Evolutionary conservation across 1,284 basidiomycete genomes (phyloP).

Genomic region (Salmacisia buchloeana): DNA sequence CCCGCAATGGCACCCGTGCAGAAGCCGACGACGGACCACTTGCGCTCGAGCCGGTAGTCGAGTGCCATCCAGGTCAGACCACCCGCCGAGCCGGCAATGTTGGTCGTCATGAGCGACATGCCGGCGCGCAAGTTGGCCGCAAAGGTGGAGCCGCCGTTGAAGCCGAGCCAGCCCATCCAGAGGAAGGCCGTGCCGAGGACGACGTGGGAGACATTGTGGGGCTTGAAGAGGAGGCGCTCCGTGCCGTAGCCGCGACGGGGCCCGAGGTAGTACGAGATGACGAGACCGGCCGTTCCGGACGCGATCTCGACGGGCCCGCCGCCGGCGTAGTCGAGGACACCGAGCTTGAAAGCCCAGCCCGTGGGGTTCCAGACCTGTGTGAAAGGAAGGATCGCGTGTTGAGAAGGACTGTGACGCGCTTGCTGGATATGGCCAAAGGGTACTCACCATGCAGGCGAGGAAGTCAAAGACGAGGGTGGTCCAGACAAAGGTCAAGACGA

Average conservation of each 20-base stretch:
- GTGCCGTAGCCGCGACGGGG: slow-evolving; percentile 80
- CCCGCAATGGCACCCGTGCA: slow-evolving; percentile 52
- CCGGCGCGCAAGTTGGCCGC: slow-evolving; percentile 84
- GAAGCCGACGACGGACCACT: slow-evolving; percentile 60
- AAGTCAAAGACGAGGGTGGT: slow-evolving; percentile 62
- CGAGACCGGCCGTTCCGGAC: slow-evolving; percentile 77
- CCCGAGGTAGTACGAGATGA: slow-evolving; percentile 87
- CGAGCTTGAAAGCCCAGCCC: slow-evolving; percentile 86
- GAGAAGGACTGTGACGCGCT: not conserved
- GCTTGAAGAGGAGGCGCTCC: slow-evolving; percentile 79
- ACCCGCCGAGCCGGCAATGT: slow-evolving; percentile 64
- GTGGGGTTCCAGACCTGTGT: slow-evolving; percentile 79
- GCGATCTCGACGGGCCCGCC: slow-evolving; percentile 90
- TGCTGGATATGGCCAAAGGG: not conserved
- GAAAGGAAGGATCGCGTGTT: not conserved
- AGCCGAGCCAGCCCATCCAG: slow-evolving; percentile 95
- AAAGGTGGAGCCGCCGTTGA: slow-evolving; percentile 81
- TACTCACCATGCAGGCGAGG: slow-evolving; percentile 23
- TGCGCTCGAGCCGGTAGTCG: slow-evolving; percentile 74
- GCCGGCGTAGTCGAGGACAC: slow-evolving; percentile 85
- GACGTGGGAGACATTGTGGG: slow-evolving; percentile 85
- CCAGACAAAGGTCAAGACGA: slow-evolving; percentile 83
- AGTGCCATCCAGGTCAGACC: slow-evolving; percentile 84
- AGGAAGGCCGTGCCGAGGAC: slow-evolving; percentile 80
- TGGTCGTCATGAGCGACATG: slow-evolving; percentile 81